Evolutionary conservation across 2,329 filamentous ascomycete genomes (phyloP), one percentile per base, ranked within the genome.

Genomic region (Didymella lethalis): DNA sequence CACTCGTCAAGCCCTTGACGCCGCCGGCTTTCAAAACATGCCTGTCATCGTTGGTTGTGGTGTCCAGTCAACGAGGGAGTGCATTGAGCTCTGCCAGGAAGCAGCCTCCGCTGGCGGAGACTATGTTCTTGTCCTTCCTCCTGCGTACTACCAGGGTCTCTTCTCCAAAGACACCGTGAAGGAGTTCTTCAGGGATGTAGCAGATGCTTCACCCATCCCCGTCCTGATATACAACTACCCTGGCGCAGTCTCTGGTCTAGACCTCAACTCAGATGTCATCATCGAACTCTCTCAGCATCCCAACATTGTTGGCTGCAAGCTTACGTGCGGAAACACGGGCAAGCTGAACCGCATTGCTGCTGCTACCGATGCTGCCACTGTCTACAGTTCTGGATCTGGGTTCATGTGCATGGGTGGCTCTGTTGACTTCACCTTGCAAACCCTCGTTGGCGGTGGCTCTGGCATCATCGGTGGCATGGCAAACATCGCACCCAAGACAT

Each of bases 41-140:
- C 90, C 90, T 36, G 78, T 94, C 63, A 90, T 94, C 61, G 91
- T 92, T 32, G 91, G 91, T 43, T 91, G 88, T 67, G 90, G 89
- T 53, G 84, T 86, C 49, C 88, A 92, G 69, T 91, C 89, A 49
- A 91, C 88, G 8, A 84, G 88, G 55, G 90, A 93, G 78, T 88
- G 88, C 18, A 84, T 93, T 61, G 82, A 87, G 59, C 81, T 89
- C 58, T 92, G 89, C 79, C 78, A 81, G 58, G 89, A 92, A 70
- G 90, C 90, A 14, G 86, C 85, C 66, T 82, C 84, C 29, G 83
- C 86, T 36, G 91, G 91, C 54, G 90, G 88, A 64, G 89, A 93
- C 77, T 91, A 90, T 67, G 90, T 89, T 7, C 83, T 95, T 55
- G 85, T 93, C 3, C 83, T 94, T 28, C 90, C 91, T 11, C 91